Conservation (phyloP, 768 basidiomycete genomes). For the Kwoniella sp. region DNA sequence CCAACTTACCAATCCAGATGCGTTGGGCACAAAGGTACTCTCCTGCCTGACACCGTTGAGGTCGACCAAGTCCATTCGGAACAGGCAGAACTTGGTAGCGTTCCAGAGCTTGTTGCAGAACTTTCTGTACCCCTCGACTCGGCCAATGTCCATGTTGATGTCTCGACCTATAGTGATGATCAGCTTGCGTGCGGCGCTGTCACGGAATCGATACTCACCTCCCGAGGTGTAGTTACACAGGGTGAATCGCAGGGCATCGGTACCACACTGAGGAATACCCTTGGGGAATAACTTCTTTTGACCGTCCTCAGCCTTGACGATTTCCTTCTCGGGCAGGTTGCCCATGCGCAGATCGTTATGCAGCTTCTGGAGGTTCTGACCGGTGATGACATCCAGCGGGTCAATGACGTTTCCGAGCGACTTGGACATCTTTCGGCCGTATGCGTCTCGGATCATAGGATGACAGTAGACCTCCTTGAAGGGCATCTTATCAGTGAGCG, state of each 20-base stretch:
- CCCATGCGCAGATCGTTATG: constrained; percentile 83
- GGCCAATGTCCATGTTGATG: constrained; percentile 91
- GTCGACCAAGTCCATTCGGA: constrained; percentile 70
- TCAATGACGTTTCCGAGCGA: constrained; percentile 97
- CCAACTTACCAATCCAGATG: constrained; percentile 61
- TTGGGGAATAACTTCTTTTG: constrained; percentile 99
- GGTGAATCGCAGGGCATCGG: constrained; percentile 91
- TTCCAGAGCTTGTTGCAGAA: constrained; percentile 99
- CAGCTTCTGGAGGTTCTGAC: constrained; percentile 69
- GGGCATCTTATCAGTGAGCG: constrained; percentile 83
- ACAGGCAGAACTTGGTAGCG: constrained; percentile 98
- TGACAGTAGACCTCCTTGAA: constrained; percentile 96
- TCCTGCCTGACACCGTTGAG: constrained; percentile 42
- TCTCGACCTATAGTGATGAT: constrained; percentile 65
- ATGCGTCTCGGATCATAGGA: constrained; percentile 97
- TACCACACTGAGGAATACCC: constrained; percentile 97
- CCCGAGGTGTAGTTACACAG: constrained; percentile 89
- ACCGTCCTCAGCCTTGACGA: constrained; percentile 80
- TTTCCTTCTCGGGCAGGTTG: constrained; percentile 89
- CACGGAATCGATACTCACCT: constrained; percentile 63
- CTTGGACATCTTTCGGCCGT: constrained; percentile 98
- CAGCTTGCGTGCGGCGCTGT: background rate
- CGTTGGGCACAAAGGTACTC: constrained; percentile 67
- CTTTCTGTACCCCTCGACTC: constrained; percentile 96
- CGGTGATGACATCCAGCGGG: constrained; percentile 89